phyloP scores from a whole-genome alignment of 2,329 filamentous ascomycete genomes.

The Hypoxylon sp. region DNA sequence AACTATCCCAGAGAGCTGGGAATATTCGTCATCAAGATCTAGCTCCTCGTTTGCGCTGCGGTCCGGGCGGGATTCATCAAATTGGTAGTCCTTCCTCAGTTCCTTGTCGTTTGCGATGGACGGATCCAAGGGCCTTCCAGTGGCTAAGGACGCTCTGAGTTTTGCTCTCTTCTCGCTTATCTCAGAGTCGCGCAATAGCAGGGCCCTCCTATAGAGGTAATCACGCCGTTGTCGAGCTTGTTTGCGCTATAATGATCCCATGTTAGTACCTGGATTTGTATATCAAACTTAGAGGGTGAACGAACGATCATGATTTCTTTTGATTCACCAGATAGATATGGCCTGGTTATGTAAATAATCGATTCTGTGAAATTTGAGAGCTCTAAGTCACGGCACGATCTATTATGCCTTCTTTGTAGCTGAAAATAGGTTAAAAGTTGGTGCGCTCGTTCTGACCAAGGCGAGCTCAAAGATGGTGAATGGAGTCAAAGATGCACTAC shows the following conservation, averaged over 20 bases:
- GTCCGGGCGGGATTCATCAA: conserved; percentile 85
- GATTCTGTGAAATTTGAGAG: not conserved
- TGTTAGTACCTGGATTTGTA: conserved; percentile 38
- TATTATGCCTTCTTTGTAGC: not conserved
- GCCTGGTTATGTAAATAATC: not conserved
- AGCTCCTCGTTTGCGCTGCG: conserved; percentile 75
- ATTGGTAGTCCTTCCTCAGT: conserved; percentile 89
- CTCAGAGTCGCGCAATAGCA: conserved; percentile 90
- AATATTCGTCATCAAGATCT: conserved; percentile 90
- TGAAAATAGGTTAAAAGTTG: not conserved
- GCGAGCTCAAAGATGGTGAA: not conserved
- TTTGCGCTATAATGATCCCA: conserved; percentile 64
- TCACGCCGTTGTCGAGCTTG: conserved; percentile 84
- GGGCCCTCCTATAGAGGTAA: conserved; percentile 90
- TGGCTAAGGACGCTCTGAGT: conserved; percentile 86
- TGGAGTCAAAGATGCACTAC: not conserved
- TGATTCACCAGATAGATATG: not conserved
- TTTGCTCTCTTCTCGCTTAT: conserved; percentile 92
- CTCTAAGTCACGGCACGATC: not conserved
- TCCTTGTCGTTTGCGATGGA: conserved; percentile 87
- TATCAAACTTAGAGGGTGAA: not conserved
- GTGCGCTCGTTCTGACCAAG: not conserved
- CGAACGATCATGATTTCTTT: conserved; percentile 44
- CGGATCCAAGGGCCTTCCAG: conserved; percentile 86
- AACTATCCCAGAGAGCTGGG: conserved; percentile 88